Conservation (phyloP, 352 stramenopile genomes). For the Globisporangium recalcitrans region DNA sequence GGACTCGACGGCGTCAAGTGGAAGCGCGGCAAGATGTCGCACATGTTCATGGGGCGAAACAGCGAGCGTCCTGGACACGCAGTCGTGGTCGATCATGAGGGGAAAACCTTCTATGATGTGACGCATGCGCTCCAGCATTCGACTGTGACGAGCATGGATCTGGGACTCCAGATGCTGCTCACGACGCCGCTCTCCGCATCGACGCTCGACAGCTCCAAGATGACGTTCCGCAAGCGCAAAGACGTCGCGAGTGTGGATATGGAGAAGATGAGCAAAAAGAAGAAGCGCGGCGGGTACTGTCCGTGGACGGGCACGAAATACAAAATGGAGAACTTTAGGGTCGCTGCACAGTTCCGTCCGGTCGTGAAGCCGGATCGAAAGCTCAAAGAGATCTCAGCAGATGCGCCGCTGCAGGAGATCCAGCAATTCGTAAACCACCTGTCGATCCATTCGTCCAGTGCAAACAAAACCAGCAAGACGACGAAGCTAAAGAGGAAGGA, state of each 20-base stretch:
- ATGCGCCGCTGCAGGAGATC: slow-evolving; percentile 40
- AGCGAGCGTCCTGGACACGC: slow-evolving; percentile 31
- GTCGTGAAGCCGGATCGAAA: slow-evolving; percentile 46
- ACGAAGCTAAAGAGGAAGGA: slow-evolving; percentile 20
- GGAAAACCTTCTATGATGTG: slow-evolving; percentile 61
- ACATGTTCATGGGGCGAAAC: slow-evolving; percentile 52
- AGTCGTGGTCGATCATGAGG: slow-evolving; percentile 60
- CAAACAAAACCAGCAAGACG: not conserved
- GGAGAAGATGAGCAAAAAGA: slow-evolving; percentile 18
- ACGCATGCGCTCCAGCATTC: slow-evolving; percentile 41
- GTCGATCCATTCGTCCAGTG: slow-evolving; percentile 25
- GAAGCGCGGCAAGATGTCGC: slow-evolving; percentile 66
- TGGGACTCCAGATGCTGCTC: slow-evolving; percentile 65
- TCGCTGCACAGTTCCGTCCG: slow-evolving; percentile 50
- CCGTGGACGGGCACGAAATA: slow-evolving; percentile 69
- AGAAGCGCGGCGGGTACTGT: slow-evolving; percentile 23
- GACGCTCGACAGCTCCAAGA: slow-evolving; percentile 42
- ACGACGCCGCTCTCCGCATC: slow-evolving; percentile 66
- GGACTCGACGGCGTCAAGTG: slow-evolving; percentile 71
- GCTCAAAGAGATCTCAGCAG: slow-evolving; percentile 30
- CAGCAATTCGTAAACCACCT: slow-evolving; percentile 60
- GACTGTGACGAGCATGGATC: slow-evolving; percentile 62
- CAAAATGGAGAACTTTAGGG: slow-evolving; percentile 66
- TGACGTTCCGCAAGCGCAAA: slow-evolving; percentile 61
- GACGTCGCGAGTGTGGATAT: slow-evolving; percentile 29